phyloP scores from a whole-genome alignment of 2,329 filamentous ascomycete genomes.

The Monilinia aucupariae region DNA sequence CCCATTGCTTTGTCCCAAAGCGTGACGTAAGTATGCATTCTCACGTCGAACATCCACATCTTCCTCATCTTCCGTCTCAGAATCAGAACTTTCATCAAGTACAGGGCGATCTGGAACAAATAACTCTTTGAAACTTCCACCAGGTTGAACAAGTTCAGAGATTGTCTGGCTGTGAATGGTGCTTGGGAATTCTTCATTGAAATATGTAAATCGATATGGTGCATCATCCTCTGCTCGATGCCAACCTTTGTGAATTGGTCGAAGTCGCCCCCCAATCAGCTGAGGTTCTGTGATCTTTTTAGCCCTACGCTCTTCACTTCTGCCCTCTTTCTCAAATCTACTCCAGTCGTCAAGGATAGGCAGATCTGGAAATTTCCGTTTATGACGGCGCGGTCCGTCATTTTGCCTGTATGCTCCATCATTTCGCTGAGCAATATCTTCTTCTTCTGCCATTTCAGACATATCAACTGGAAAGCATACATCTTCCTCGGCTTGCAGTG shows the following conservation, averaged over 20 bases:
- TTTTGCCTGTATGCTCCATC: slow-evolving; percentile 36
- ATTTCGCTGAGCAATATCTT: slow-evolving; percentile 55
- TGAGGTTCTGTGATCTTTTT: slow-evolving; percentile 94
- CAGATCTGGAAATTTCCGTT: slow-evolving; percentile 80
- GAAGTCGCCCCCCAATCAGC: slow-evolving; percentile 80
- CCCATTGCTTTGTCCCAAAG: slow-evolving; percentile 33
- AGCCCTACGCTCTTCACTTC: slow-evolving; percentile 73
- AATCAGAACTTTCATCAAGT: slow-evolving; percentile 63
- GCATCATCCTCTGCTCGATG: slow-evolving; percentile 82
- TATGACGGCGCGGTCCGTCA: slow-evolving; percentile 45
- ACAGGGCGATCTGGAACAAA: slow-evolving; percentile 83
- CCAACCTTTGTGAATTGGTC: slow-evolving; percentile 76
- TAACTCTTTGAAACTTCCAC: slow-evolving; percentile 75
- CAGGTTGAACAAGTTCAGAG: slow-evolving; percentile 83
- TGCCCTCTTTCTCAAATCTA: slow-evolving; percentile 79
- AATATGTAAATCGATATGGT: slow-evolving; percentile 95
- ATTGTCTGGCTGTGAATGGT: slow-evolving; percentile 96
- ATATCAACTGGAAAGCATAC: slow-evolving; percentile 85
- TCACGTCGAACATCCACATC: slow-evolving; percentile 27
- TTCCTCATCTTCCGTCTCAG: slow-evolving; percentile 49
- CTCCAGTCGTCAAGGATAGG: slow-evolving; percentile 84
- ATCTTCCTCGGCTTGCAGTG: slow-evolving; percentile 69
- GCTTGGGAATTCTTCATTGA: slow-evolving; percentile 93
- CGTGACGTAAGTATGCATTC: slow-evolving; percentile 32
- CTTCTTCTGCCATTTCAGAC: slow-evolving; percentile 78